Percentiles rank a stretch among this genome's conserved stretches.
Conservation (phyloP, 805 yeast genomes). For the Saccharomyces mikatae region DNA sequence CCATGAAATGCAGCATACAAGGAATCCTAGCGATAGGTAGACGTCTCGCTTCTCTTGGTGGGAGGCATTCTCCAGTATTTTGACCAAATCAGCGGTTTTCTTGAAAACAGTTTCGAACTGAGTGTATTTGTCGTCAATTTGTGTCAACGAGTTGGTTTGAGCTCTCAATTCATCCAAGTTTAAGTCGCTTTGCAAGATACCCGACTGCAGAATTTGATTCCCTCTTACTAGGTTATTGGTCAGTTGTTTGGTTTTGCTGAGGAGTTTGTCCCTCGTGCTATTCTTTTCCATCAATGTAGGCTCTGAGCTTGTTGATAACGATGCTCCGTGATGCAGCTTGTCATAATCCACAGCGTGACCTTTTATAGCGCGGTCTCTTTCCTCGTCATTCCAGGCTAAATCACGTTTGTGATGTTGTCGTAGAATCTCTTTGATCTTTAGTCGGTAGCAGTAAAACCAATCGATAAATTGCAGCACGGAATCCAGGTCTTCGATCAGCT, state of each 20-base stretch:
- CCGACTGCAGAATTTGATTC: conserved; percentile 27
- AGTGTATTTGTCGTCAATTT: conserved; percentile 27
- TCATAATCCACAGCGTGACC: conserved; percentile 4
- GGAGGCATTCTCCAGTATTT: conserved; percentile 25
- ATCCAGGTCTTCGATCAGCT: conserved; percentile 2
- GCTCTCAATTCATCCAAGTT: conserved; percentile 28
- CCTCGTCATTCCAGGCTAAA: not conserved
- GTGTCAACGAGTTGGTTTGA: conserved; percentile 25
- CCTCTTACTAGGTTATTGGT: conserved; percentile 27
- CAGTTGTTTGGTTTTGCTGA: conserved; percentile 22
- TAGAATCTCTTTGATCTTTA: not conserved
- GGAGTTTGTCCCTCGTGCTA: conserved; percentile 22
- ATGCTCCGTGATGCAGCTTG: not conserved
- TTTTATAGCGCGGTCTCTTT: conserved; percentile 1
- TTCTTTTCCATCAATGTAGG: conserved; percentile 1
- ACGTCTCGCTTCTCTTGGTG: conserved; percentile 30
- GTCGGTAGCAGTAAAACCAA: conserved; percentile 12
- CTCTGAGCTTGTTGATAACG: not conserved
- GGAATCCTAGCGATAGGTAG: conserved; percentile 24
- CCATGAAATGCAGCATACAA: conserved; percentile 26
- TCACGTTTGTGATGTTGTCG: not conserved
- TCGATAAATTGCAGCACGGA: conserved; percentile 9
- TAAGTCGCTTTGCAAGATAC: conserved; percentile 30
- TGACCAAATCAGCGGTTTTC: conserved; percentile 26
- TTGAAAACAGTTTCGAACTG: conserved; percentile 23